These are phyloP conservation scores for Rosa rugosa DNA, from an alignment of 306 rosid species.

Conservation along the genomic window DNA sequence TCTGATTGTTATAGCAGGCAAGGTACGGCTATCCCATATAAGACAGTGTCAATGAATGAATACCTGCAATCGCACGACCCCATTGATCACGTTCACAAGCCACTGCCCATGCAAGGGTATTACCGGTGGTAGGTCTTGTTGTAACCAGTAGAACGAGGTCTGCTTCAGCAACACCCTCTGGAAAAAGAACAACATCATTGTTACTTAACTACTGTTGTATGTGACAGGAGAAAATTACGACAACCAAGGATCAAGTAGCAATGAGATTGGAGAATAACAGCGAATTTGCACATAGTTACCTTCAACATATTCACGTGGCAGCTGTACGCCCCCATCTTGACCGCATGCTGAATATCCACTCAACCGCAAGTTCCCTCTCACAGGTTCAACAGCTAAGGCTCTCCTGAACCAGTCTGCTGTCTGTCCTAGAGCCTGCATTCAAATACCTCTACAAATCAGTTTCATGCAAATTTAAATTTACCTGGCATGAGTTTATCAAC, in stretches of 20 bases:
- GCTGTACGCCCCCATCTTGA: constrained; percentile 98
- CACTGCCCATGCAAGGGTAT: constrained; percentile 99
- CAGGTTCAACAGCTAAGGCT: constrained; percentile 95
- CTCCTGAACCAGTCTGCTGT: constrained; percentile 94
- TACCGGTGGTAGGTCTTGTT: constrained; percentile 95
- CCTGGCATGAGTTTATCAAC: neutral
- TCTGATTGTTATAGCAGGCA: constrained; percentile 24
- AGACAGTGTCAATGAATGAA: constrained; percentile 23
- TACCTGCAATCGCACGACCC: constrained; percentile 99
- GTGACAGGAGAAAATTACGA: neutral
- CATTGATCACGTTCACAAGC: constrained; percentile 99
- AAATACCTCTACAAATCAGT: constrained; percentile 29
- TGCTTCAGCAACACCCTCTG: constrained; percentile 87
- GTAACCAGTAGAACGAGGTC: constrained; percentile 97
- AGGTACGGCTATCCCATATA: constrained; percentile 12
- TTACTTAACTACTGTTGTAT: neutral
- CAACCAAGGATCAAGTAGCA: constrained; percentile 12
- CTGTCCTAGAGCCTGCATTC: constrained; percentile 85
- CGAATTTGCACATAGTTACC: constrained; percentile 45
- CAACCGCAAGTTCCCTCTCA: constrained; percentile 86
- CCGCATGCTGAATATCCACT: constrained; percentile 99
- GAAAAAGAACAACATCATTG: constrained; percentile 15
- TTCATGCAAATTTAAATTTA: constrained; percentile 4
- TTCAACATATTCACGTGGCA: constrained; percentile 89
- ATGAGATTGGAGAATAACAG: constrained; percentile 8